These are phyloP conservation scores for Aspergillus cavernicola DNA, from an alignment of 495 filamentous ascomycete species.

Conservation along the genomic window DNA sequence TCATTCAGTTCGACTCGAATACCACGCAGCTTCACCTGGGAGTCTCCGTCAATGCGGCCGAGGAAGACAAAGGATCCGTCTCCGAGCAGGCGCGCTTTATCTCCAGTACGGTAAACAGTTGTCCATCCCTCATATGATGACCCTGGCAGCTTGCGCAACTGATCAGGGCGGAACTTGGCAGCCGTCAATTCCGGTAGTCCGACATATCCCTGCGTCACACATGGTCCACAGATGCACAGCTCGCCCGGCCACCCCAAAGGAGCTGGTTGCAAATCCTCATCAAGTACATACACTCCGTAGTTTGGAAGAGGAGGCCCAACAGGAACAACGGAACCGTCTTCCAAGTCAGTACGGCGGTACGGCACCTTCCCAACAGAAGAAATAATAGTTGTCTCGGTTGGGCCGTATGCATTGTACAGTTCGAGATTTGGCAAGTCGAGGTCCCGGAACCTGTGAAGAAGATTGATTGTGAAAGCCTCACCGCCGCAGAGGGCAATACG, in stretches of 20 bases:
- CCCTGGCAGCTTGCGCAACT: too few species aligned
- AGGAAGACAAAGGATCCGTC: constrained; percentile 28
- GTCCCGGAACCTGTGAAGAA: not conserved
- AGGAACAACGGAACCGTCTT: not conserved
- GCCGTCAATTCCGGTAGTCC: constrained; percentile 30
- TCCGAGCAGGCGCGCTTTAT: constrained; percentile 9
- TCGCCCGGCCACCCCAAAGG: constrained; percentile 46
- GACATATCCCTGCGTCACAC: constrained; percentile 36
- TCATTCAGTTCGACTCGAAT: constrained; percentile 49
- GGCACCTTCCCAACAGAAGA: not conserved
- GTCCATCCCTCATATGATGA: too few species aligned
- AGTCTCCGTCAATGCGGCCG: constrained; percentile 36
- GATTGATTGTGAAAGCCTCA: not conserved
- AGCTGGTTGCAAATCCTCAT: constrained; percentile 31
- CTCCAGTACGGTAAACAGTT: constrained; percentile 20
- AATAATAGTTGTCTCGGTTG: not conserved
- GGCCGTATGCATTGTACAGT: constrained; percentile 1
- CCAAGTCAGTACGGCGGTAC: not conserved
- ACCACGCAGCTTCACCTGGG: constrained; percentile 48
- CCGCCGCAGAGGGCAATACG: not conserved
- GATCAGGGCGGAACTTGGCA: constrained; percentile 22
- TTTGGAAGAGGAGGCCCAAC: constrained; percentile 20
- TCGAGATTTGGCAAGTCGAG: not conserved
- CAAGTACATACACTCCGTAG: constrained; percentile 41
- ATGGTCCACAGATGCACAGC: constrained; percentile 33